Evolutionary conservation across 345 rosid genomes (phyloP).

Genomic region (Excoecaria agallocha): DNA sequence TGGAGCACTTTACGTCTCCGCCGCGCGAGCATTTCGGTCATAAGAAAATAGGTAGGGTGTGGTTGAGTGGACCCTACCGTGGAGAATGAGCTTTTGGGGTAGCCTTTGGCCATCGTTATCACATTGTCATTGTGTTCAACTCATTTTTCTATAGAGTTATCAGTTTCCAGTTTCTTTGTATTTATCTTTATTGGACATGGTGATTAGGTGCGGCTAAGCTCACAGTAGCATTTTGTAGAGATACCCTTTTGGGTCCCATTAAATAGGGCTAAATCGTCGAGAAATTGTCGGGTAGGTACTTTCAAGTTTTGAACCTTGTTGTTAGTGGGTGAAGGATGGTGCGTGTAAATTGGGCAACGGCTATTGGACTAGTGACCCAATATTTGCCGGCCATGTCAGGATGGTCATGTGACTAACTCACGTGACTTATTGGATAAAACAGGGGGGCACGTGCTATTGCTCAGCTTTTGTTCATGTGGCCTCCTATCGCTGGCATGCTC

Average conservation of each 20-base stretch:
- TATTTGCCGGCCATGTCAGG: conserved; percentile 33
- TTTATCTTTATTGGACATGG: background rate
- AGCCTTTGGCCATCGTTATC: conserved; percentile 10
- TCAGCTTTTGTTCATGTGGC: conserved; percentile 22
- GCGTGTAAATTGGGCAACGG: background rate
- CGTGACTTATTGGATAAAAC: conserved; percentile 21
- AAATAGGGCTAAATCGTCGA: background rate
- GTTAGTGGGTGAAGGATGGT: background rate
- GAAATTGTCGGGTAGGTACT: background rate
- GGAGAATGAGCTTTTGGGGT: background rate
- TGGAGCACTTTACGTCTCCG: background rate
- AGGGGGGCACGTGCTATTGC: conserved; percentile 12
- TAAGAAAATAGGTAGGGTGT: background rate
- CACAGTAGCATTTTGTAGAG: too few relatives aligned
- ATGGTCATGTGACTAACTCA: conserved; percentile 28
- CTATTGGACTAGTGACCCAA: conserved; percentile 17
- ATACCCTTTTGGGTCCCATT: background rate
- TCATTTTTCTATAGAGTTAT: background rate
- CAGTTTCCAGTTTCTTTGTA: conserved; percentile 1
- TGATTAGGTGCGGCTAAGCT: background rate
- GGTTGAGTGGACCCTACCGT: conserved; percentile 10
- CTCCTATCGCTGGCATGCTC: background rate
- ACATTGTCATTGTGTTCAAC: background rate
- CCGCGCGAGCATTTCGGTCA: conserved; percentile 18
- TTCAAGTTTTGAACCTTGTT: background rate